Evolutionary conservation across 495 filamentous ascomycete genomes (phyloP).

Genomic region (Cairneyella variabilis): DNA sequence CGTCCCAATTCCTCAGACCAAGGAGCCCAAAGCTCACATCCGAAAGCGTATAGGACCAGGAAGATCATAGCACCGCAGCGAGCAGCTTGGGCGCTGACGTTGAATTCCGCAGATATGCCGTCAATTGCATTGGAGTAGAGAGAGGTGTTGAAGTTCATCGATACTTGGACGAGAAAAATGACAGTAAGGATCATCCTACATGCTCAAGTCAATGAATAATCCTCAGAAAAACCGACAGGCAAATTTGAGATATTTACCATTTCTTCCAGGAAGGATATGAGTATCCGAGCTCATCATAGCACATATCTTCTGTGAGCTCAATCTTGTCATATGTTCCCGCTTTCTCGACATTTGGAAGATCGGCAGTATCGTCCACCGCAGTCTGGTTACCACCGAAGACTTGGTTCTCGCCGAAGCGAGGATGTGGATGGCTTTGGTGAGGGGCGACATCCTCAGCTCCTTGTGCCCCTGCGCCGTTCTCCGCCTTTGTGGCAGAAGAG

Average conservation of each 20-base stretch:
- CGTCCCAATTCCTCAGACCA: slow-evolving; percentile 80
- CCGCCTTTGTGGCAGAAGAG: slow-evolving; percentile 15
- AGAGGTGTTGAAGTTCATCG: slow-evolving; percentile 83
- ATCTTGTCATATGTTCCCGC: slow-evolving; percentile 37
- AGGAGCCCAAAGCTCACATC: slow-evolving; percentile 79
- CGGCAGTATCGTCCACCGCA: neutral
- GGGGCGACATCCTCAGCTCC: slow-evolving; percentile 2
- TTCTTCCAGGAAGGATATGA: slow-evolving; percentile 64
- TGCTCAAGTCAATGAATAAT: neutral
- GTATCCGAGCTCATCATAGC: slow-evolving; percentile 63
- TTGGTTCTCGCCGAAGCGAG: slow-evolving; percentile 8
- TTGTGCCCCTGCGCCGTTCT: neutral
- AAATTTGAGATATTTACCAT: slow-evolving; percentile 40
- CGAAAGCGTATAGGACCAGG: slow-evolving; percentile 71
- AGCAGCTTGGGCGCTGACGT: slow-evolving; percentile 60
- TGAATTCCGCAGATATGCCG: slow-evolving; percentile 58
- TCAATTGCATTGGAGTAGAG: slow-evolving; percentile 64
- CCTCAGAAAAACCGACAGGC: too few species aligned
- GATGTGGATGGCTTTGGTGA: neutral
- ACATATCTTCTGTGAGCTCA: slow-evolving; percentile 60
- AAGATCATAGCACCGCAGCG: slow-evolving; percentile 67
- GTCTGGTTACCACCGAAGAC: neutral
- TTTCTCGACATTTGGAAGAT: slow-evolving; percentile 11
- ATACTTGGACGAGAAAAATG: slow-evolving; percentile 73
- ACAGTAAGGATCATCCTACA: slow-evolving; percentile 55